These are phyloP conservation scores for Saccharomyces hybrid DNA, from an alignment of 1,139 yeast genomes.

Conservation along the genomic window DNA sequence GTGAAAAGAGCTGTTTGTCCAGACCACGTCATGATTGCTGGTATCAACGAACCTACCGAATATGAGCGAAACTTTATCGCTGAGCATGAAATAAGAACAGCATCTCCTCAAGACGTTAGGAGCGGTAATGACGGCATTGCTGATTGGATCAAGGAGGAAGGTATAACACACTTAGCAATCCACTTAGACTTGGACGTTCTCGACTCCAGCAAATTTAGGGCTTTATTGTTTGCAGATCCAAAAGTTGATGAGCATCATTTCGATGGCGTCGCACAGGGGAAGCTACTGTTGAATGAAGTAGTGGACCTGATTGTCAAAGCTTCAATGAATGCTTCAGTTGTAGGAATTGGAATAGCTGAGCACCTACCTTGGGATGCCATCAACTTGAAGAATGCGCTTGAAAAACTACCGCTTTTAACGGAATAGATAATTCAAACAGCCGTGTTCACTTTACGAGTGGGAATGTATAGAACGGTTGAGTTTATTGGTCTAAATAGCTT, in stretches of 20 bases:
- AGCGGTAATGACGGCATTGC: background rate
- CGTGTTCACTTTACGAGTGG: background rate
- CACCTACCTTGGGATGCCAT: slow-evolving; percentile 2
- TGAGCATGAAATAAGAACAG: background rate
- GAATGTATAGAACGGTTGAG: background rate
- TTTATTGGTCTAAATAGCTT: background rate
- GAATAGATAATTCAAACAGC: background rate
- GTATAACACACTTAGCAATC: slow-evolving; percentile 2
- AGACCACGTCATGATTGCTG: slow-evolving; percentile 2
- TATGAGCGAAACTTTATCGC: background rate
- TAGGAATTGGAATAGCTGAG: slow-evolving; percentile 2
- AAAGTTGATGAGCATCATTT: background rate
- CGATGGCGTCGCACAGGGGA: background rate
- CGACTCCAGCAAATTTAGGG: background rate
- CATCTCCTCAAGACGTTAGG: background rate
- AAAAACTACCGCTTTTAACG: background rate
- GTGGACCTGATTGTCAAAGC: background rate
- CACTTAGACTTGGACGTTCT: slow-evolving; percentile 2
- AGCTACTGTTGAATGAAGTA: background rate
- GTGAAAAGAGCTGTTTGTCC: background rate
- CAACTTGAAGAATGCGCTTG: slow-evolving; percentile 1
- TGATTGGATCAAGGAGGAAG: slow-evolving; percentile 2
- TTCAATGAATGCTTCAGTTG: slow-evolving; percentile 1
- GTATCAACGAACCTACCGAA: slow-evolving; percentile 1
- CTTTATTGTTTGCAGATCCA: slow-evolving; percentile 1